These are phyloP conservation scores for Trichoderma aggressivum DNA, from an alignment of 2,329 filamentous ascomycete species.

Conservation along the genomic window DNA sequence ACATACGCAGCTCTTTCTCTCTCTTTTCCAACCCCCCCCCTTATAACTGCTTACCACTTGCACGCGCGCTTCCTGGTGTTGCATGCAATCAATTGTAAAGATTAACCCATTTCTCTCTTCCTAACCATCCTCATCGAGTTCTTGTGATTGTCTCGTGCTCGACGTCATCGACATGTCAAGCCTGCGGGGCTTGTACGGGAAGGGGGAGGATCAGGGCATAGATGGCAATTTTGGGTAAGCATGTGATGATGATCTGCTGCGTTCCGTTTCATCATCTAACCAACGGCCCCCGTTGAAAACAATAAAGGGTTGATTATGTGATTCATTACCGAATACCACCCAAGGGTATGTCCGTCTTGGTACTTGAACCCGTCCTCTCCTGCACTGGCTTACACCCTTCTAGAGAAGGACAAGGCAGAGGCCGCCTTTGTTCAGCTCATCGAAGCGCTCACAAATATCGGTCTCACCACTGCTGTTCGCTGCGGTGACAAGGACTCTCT, in stretches of 20 bases:
- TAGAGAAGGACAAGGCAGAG: constrained; percentile 67
- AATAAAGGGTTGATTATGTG: constrained; percentile 76
- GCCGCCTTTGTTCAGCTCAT: constrained; percentile 76
- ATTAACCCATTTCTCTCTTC: background rate
- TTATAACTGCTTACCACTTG: background rate
- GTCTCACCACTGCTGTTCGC: constrained; percentile 85
- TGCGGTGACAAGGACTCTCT: constrained; percentile 71
- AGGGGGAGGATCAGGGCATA: constrained; percentile 26
- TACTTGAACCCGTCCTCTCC: background rate
- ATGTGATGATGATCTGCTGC: background rate
- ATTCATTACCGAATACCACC: constrained; percentile 72
- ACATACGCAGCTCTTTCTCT: background rate
- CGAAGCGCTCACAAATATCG: constrained; percentile 69
- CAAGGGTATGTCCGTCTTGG: constrained; percentile 50
- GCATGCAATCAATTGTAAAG: background rate
- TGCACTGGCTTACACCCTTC: constrained; percentile 12
- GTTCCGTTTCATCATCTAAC: background rate
- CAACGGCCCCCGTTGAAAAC: background rate
- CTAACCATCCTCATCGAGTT: background rate
- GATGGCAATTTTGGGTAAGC: constrained; percentile 43
- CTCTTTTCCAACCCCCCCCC: background rate
- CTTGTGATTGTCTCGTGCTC: background rate
- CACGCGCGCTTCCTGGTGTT: background rate
- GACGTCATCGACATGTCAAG: constrained; percentile 31
- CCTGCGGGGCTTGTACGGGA: constrained; percentile 32